Base-by-base conservation (phyloP, 2,329 filamentous ascomycete species). In the Botrytis tulipae region DNA sequence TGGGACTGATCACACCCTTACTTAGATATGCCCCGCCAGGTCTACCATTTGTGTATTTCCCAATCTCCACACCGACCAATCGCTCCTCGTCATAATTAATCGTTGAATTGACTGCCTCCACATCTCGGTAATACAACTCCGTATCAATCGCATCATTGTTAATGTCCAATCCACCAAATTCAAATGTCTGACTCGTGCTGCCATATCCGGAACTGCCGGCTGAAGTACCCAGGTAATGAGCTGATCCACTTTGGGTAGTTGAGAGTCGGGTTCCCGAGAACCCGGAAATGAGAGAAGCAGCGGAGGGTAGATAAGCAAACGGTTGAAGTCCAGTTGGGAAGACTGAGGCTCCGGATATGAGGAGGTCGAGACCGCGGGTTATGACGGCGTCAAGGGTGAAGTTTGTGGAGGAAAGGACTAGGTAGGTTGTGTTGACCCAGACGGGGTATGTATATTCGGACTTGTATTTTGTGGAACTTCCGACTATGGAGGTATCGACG, bases 321-420 rank as follows among this genome's bases (percentile, higher is more conserved):
- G 86, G 87, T 76, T 91, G 88, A 4, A 91, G 82, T 2, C 89
- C 89, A 0, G 86, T 88, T 0, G 90, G 87, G 69, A 92, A 89
- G 40, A 88, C 84, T 1, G 86, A 81, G 14, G 81, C 79, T 7
- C 86, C 86, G 37, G 82, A 74, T 40, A 84, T 83, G 40, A 83
- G 78, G 14, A 88, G 83, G 29, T 85, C 78, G 51, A 89, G 85
- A 20, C 85, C 85, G 22, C 86, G 84, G 61, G 81, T 81, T 76
- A 90, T 80, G n/a, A 78, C 80, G 18, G 84, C 87, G 3, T 83
- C 84, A 69, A 88, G 82, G n/a, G 83, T 84, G 70, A 86, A 81
- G 76, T 86, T 84, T 1, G 84, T 82, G 22, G 84, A 84, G 40
- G 83, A 71, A 40, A 84, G 79, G 12, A 81, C 79, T 22, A 80